Base-by-base conservation (phyloP, 768 basidiomycete species). In the Suillus cothurnatus region DNA sequence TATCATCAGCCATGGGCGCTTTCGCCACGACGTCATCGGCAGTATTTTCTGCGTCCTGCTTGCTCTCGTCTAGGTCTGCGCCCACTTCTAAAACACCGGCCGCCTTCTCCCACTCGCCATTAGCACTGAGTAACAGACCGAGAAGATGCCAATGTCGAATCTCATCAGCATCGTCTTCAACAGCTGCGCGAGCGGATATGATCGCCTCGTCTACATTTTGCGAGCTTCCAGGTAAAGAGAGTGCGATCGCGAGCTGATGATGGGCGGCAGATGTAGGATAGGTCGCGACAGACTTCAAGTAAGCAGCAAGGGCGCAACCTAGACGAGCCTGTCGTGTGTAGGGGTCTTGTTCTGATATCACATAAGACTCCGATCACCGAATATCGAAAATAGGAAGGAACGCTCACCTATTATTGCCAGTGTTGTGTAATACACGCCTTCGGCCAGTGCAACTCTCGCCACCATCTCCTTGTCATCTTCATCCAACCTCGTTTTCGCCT, bases 61-160 rank as follows among this genome's bases (percentile, higher is more conserved):
- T 28, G 5, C 80, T 76, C 69, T 88, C 87, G 8, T 83, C 82
- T 31, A 91, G 72, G 4, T 77, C 85, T 2, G 90, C 84, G 31
- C 92, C 96, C n/a, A 88, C 81, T 61, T 95, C 92, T 45, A 96
- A 76, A 4, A 95, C 88, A 65, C 88, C 87, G 38, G 80, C 80
- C 0, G 96, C 94, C 14, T 89, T 91, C 39, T 77, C 77, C 92
- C 93, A 94, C 68, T 94, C 88, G 67, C 91, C 93, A 34, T 82
- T 80, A 11, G 91, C 89, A 0, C 88, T 88, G n/a, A 96, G 81
- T 14, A 97, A 76, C 6, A 98, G 79, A 0, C 92, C 94, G 0
- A 98, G 82, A 19, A 98, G 84, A 76, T 98, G 97, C 96, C 95
- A 98, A 61, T 92, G 90, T 49, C 93, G 84, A 31, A 92, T 75